Conservation (phyloP, 495 filamentous ascomycete genomes). For the Xylaria intraflava region DNA sequence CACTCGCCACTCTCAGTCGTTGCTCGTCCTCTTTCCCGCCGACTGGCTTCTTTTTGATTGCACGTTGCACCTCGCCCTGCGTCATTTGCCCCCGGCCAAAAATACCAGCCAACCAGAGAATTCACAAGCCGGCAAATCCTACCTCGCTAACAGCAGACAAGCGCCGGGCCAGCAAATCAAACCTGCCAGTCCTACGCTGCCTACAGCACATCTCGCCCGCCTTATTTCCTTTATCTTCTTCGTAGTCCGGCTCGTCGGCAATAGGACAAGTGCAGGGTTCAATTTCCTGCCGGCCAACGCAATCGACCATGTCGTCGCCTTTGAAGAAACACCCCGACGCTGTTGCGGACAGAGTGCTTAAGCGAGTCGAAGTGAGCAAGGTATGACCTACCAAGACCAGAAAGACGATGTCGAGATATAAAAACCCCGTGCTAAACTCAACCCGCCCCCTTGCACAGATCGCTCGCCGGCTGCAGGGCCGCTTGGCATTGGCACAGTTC, state of each 20-base stretch:
- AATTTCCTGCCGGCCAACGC: slow-evolving; percentile 17
- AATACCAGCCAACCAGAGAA: slow-evolving; percentile 4
- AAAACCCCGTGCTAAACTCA: slow-evolving; percentile 6
- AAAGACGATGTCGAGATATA: background rate
- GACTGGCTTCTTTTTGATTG: slow-evolving; percentile 1
- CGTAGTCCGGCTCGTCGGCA: slow-evolving; percentile 14
- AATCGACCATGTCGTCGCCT: slow-evolving; percentile 48
- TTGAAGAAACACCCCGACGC: slow-evolving; percentile 55
- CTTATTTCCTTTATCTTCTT: slow-evolving; percentile 3
- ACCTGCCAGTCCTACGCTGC: slow-evolving; percentile 25
- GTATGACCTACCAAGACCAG: slow-evolving; percentile 42
- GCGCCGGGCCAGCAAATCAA: slow-evolving; percentile 28
- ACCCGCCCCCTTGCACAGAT: slow-evolving; percentile 52
- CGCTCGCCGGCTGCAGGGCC: slow-evolving; percentile 82
- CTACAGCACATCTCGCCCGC: slow-evolving; percentile 3
- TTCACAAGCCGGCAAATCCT: slow-evolving; percentile 10
- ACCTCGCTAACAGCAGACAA: slow-evolving; percentile 30
- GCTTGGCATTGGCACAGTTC: slow-evolving; percentile 89
- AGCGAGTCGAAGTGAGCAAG: slow-evolving; percentile 77
- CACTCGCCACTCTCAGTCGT: slow-evolving; percentile 1
- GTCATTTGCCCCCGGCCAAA: background rate
- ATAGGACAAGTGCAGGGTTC: slow-evolving; percentile 5
- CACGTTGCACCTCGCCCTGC: background rate
- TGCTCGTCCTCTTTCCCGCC: background rate
- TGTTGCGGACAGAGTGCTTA: slow-evolving; percentile 63